phyloP scores from a whole-genome alignment of 2,329 filamentous ascomycete species.

The Pseudogymnoascus sp. region DNA sequence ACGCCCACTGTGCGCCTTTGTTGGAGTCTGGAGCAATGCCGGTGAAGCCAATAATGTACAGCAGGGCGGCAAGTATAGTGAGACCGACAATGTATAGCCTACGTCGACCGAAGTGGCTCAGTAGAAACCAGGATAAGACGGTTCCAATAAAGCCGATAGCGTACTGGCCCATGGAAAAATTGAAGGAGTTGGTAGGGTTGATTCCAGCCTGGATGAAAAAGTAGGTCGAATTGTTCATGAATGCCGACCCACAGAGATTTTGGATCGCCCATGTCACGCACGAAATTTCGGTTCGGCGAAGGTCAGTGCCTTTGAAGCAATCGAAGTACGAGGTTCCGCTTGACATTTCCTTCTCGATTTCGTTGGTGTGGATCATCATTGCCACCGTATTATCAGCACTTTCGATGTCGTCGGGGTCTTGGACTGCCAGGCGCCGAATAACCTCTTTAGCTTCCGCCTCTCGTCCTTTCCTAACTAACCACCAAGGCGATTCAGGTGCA shows the following conservation, averaged over 20 bases:
- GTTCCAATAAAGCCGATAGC: conserved; percentile 44
- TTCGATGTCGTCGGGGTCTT: neutral
- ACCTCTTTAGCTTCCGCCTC: neutral
- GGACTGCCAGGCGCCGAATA: neutral
- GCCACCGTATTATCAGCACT: conserved; percentile 27
- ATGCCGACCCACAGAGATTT: conserved; percentile 53
- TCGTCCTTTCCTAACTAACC: neutral
- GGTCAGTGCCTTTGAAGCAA: conserved; percentile 39
- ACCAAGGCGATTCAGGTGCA: conserved; percentile 43
- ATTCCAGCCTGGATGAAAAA: conserved; percentile 49
- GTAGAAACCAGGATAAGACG: conserved; percentile 41
- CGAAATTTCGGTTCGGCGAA: conserved; percentile 43
- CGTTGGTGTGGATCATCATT: conserved; percentile 47
- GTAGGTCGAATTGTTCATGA: conserved; percentile 55
- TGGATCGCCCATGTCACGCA: conserved; percentile 54
- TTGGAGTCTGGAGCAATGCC: conserved; percentile 28
- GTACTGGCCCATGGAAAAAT: conserved; percentile 42
- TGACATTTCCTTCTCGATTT: conserved; percentile 39
- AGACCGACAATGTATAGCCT: conserved; percentile 42
- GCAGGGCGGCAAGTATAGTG: conserved; percentile 34
- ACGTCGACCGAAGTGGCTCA: conserved; percentile 40
- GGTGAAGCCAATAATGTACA: conserved; percentile 43
- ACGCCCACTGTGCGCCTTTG: conserved; percentile 38
- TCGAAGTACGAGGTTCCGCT: conserved; percentile 38
- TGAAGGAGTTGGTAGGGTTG: conserved; percentile 39